A percentile compares a stretch with the other conserved stretches of the same genome.
Evolutionary conservation across 345 rosid genomes (phyloP).

Genomic region (Angophora floribunda): DNA sequence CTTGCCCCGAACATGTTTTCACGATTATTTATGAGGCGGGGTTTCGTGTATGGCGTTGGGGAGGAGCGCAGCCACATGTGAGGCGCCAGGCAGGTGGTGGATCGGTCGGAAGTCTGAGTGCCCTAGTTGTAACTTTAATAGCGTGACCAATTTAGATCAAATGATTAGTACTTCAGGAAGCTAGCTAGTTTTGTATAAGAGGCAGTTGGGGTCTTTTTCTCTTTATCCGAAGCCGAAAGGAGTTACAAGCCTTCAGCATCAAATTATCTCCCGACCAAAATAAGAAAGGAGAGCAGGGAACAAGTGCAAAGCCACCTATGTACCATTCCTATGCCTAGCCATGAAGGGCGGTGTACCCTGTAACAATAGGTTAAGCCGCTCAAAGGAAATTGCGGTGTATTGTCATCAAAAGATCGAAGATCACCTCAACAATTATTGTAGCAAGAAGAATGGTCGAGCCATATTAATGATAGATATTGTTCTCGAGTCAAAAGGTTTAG

Average conservation of each 20-base stretch:
- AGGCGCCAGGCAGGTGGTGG: fast-evolving
- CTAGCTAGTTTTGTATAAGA: not conserved
- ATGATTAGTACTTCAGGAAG: too few species aligned
- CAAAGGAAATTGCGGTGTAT: too few species aligned
- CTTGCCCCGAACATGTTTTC: not conserved
- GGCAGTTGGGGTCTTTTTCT: not conserved
- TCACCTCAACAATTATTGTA: not conserved
- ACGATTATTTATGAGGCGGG: fast-evolving
- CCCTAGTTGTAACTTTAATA: not conserved
- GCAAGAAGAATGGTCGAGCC: too few species aligned
- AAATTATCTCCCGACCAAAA: too few species aligned
- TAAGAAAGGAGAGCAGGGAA: too few species aligned
- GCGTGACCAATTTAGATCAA: not conserved
- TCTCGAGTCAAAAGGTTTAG: not conserved
- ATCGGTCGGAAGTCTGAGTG: not conserved
- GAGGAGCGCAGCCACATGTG: not conserved
- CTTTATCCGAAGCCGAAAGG: not conserved
- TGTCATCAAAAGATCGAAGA: not conserved
- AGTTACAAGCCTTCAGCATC: not conserved
- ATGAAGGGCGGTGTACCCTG: too few species aligned
- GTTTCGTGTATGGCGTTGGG: not conserved
- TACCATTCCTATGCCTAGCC: too few species aligned
- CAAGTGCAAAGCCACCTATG: too few species aligned
- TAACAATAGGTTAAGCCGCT: not conserved
- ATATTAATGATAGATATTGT: not conserved